Evolutionary conservation across 306 rosid species (phyloP).

Genomic region (Citrullus mucosospermus): DNA sequence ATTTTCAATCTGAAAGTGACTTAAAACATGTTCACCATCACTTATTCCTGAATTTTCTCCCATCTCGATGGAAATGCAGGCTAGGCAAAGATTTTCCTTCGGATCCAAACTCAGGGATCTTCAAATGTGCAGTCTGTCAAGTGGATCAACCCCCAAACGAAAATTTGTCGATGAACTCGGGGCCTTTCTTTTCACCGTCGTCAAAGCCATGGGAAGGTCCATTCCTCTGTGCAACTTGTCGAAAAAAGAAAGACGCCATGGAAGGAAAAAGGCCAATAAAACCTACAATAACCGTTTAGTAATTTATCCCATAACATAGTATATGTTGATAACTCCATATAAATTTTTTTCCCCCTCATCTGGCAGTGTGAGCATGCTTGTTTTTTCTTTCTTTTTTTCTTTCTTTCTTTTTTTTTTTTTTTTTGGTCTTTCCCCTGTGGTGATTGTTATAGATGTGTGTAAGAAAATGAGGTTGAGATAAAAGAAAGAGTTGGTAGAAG

Average conservation of each 20-base stretch:
- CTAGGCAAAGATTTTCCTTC: conserved; percentile 69
- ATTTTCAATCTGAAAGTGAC: background rate
- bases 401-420: conserved; percentile 4
- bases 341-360: conserved; percentile 17
- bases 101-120: conserved; percentile 50
- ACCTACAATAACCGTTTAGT: conserved; percentile 48
- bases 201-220: conserved; percentile 97
- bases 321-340: conserved; percentile 29
- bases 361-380: conserved; percentile 74
- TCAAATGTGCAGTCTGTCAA: conserved; percentile 94
- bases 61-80: conserved; percentile 40
- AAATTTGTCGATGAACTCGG: conserved; percentile 62
- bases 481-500: conserved; percentile 19
- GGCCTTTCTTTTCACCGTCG: conserved; percentile 66
- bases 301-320: conserved; percentile 30
- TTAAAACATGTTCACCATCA: background rate
- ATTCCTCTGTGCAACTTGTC: conserved; percentile 70
- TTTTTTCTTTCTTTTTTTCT: background rate
- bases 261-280: conserved; percentile 79
- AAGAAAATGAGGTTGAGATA: conserved; percentile 64
- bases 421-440: conserved; percentile 17
- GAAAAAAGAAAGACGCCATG: conserved; percentile 90
- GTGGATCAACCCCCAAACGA: conserved; percentile 76
- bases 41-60: background rate
- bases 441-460: conserved; percentile 41